Evolutionary conservation across 176 grass and related monocot species (phyloP), one percentile per base, ranked within the genome.

Genomic region (Saccharum spontaneum): DNA sequence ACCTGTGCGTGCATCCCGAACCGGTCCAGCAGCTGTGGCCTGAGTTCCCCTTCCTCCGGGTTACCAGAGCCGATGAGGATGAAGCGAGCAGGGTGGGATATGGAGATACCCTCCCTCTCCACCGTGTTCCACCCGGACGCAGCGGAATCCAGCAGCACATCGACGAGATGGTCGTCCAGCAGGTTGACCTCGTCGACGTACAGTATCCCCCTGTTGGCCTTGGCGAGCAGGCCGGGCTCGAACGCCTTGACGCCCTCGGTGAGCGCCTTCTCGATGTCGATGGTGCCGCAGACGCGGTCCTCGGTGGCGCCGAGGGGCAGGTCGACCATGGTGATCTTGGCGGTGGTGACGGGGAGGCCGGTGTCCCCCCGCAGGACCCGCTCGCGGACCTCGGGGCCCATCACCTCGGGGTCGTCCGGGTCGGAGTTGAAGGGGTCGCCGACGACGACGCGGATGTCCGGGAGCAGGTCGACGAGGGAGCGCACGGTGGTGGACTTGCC

Each of bases 201-300:
- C 40, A 99, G 92, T 57, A 99, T 99, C 12, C 97, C 97, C 80
- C 97, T 85, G 5, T 99, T 99, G 83, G 97, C 97, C 86, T 99
- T 99, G 23, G 97, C 97, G 4, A 99, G 93, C 77, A 99, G 59
- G 6, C 97, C 97, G 0, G 97, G 97, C 82, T 99, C 97, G 16
- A 99, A 99, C 3, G 97, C 97, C 89, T 99, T 99, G 84, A 99
- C 93, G 26, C 97, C 97, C 54, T 99, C 97, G 0, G 97, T 96
- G 60, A 99, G 94, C 5, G 97, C 97, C 88, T 99, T 99, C 86
- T 99, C 97, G 2, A 99, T 99, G 86, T 99, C 97, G n/a, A 99
- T 99, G 18, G 97, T 99, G 84, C 97, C 97, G 61, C 97, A 99
- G 39, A 99, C 97, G 64, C 97, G 82, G 77, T 99, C 97, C 79